phyloP scores from a whole-genome alignment of 768 basidiomycete genomes.

The Clitopilus passeckerianus region DNA sequence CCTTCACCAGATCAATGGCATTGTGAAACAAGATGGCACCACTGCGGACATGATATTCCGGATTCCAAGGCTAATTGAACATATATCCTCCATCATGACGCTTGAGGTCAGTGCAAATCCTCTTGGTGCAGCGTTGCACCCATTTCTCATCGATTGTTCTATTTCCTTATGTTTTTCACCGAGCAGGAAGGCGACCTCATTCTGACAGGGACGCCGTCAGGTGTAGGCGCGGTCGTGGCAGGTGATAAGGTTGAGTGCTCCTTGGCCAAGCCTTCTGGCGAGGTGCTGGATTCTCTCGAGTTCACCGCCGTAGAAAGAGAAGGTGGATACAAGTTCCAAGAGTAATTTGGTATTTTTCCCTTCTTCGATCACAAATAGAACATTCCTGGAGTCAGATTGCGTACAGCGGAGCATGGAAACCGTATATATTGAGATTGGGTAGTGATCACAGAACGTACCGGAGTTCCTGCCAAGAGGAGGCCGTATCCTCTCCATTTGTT shows the following conservation, averaged over 20 bases:
- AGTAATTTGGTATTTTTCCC: not conserved
- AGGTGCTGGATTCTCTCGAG: conserved; percentile 54
- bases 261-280: conserved; percentile 49
- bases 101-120: conserved; percentile 68
- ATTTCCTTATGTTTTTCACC: not conserved
- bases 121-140: conserved; percentile 8
- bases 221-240: conserved; percentile 73
- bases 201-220: conserved; percentile 88
- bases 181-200: conserved; percentile 85
- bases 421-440: not conserved
- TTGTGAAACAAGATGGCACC: conserved; percentile 77
- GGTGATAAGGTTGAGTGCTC: conserved; percentile 80
- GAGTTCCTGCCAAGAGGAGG: not conserved
- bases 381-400: not conserved
- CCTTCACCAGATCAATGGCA: conserved; percentile 67
- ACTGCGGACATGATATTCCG: conserved; percentile 91
- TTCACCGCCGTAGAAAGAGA: conserved; percentile 63
- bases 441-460: not conserved
- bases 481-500: not conserved
- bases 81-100: conserved; percentile 94
- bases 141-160: not conserved
- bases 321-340: conserved; percentile 51
- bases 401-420: not conserved
- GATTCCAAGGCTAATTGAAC: conserved; percentile 83
- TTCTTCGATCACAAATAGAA: not conserved